Conservation (phyloP, 2,329 filamentous ascomycete species). For the Aureobasidium sp. region DNA sequence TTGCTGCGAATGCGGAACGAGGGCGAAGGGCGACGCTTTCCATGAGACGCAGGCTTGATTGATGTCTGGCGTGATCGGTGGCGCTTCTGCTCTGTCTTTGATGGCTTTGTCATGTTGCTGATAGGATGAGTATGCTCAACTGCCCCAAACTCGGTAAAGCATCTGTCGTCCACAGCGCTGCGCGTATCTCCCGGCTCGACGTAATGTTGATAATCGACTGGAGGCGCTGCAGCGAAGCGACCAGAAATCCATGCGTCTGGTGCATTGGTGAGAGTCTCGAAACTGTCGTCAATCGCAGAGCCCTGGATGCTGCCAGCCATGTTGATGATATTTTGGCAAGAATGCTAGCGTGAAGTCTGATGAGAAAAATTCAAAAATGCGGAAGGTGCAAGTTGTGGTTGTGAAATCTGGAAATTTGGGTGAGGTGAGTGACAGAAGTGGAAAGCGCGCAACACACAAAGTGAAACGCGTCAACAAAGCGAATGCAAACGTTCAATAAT, state of each 20-base stretch:
- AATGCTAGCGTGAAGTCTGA: background rate
- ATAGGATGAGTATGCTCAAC: background rate
- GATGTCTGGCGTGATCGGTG: background rate
- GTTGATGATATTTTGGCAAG: background rate
- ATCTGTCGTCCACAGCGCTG: constrained; percentile 9
- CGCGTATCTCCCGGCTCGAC: constrained; percentile 8
- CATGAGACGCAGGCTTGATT: background rate
- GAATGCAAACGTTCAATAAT: background rate
- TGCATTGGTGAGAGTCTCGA: constrained; percentile 4
- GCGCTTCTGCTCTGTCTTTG: background rate
- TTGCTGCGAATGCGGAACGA: constrained; percentile 12
- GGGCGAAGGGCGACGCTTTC: constrained; percentile 4
- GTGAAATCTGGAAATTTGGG: background rate
- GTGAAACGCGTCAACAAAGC: background rate
- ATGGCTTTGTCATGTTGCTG: background rate
- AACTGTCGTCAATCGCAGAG: constrained; percentile 9
- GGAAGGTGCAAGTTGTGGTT: background rate
- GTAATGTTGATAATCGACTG: constrained; percentile 1
- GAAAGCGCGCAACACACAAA: background rate
- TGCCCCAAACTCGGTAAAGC: background rate
- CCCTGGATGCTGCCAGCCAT: constrained; percentile 5
- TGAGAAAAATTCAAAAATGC: background rate
- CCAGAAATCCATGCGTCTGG: background rate
- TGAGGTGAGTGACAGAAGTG: background rate
- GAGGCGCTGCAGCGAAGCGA: background rate